phyloP scores from a whole-genome alignment of 2,329 filamentous ascomycete genomes.

The Akanthomyces lecanii region DNA sequence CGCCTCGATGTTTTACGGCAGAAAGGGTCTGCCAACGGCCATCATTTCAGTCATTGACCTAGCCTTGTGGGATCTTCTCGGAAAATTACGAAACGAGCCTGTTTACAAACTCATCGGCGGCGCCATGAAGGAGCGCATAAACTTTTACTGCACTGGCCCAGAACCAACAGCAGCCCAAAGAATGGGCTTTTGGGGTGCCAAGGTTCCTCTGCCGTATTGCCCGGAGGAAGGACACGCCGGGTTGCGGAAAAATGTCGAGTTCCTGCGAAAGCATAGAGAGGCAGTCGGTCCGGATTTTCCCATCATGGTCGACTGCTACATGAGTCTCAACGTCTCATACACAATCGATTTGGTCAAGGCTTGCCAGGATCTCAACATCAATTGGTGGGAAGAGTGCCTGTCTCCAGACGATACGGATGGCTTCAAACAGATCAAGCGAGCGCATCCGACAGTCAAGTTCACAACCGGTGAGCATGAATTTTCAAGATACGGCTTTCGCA shows the following conservation, averaged over 20 bases:
- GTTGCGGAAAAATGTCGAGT: conserved; percentile 84
- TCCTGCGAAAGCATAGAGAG: conserved; percentile 78
- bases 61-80: conserved; percentile 86
- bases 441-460: conserved; percentile 87
- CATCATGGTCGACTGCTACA: conserved; percentile 94
- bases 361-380: conserved; percentile 78
- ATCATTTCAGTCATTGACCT: conserved; percentile 94
- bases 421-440: conserved; percentile 83
- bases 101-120: conserved; percentile 94
- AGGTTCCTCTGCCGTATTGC: conserved; percentile 85
- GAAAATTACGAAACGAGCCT: conserved; percentile 86
- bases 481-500: conserved; percentile 89
- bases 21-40: conserved; percentile 84
- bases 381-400: conserved; percentile 97
- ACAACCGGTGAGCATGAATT: conserved; percentile 96
- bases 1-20: conserved; percentile 92
- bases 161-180: conserved; percentile 73
- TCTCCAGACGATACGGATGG: conserved; percentile 90
- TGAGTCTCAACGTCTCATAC: conserved; percentile 89
- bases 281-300: conserved; percentile 86
- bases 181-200: conserved; percentile 88
- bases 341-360: conserved; percentile 87
- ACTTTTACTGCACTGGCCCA: conserved; percentile 95
- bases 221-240: conserved; percentile 81
- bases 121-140: conserved; percentile 73